phyloP scores from a whole-genome alignment of 805 yeast genomes.

The Blastobotrys terrestris region DNA sequence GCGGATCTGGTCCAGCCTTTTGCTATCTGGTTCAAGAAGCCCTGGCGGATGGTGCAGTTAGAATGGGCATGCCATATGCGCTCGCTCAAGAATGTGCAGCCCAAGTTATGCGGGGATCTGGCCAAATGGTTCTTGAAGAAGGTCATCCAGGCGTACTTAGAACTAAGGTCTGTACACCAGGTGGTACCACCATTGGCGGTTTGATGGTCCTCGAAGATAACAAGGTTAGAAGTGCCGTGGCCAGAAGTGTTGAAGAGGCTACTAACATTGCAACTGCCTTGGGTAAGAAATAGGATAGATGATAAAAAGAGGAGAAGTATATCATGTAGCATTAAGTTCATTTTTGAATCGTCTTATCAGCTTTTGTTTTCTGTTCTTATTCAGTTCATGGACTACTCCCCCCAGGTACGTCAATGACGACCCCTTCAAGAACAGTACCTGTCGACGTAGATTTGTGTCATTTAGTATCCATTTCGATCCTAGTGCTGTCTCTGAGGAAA shows the following conservation, averaged over 20 bases:
- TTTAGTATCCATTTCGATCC: slow-evolving; percentile 11
- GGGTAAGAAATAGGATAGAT: slow-evolving; percentile 14
- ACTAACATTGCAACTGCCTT: slow-evolving; percentile 59
- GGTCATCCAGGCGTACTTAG: slow-evolving; percentile 82
- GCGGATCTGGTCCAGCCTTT: slow-evolving; percentile 97
- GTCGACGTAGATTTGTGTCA: slow-evolving; percentile 8
- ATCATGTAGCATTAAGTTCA: slow-evolving; percentile 1
- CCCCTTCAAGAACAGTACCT: slow-evolving; percentile 14
- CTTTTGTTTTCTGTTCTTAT: background rate
- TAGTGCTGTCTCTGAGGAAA: slow-evolving; percentile 6
- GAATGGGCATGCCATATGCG: slow-evolving; percentile 86
- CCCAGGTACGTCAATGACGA: slow-evolving; percentile 8
- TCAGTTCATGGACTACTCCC: slow-evolving; percentile 8
- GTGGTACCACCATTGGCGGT: slow-evolving; percentile 97
- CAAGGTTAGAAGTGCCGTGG: slow-evolving; percentile 80
- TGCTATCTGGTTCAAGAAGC: slow-evolving; percentile 85
- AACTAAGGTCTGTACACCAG: slow-evolving; percentile 91
- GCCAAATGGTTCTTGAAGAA: slow-evolving; percentile 76
- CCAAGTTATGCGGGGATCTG: slow-evolving; percentile 90
- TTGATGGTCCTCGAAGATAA: slow-evolving; percentile 85
- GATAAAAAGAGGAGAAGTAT: background rate
- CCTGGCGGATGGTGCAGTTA: slow-evolving; percentile 86
- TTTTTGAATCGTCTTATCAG: slow-evolving; percentile 2
- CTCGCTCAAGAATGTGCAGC: slow-evolving; percentile 83
- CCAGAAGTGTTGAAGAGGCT: slow-evolving; percentile 86